phyloP scores from a whole-genome alignment of 1,284 basidiomycete species.

The Apiotrichum sp. region DNA sequence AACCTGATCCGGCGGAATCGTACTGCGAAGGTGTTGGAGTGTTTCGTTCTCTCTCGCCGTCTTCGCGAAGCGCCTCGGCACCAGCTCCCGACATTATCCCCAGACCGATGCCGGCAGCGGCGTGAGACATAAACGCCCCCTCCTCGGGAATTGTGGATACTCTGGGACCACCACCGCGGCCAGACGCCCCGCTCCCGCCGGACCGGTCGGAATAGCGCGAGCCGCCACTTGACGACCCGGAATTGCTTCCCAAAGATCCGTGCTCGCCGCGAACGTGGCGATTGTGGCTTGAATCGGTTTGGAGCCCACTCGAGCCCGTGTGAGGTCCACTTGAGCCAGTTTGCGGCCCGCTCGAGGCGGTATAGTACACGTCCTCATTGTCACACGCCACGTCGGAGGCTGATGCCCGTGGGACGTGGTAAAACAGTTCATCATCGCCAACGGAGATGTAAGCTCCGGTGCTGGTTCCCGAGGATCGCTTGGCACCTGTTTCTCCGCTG shows the following conservation, averaged over 20 bases:
- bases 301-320: background rate
- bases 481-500: background rate
- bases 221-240: background rate
- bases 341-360: slow-evolving; percentile 3
- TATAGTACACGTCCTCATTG: slow-evolving; percentile 8
- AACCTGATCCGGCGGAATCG: slow-evolving; percentile 11
- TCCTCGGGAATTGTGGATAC: slow-evolving; percentile 13
- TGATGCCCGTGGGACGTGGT: slow-evolving; percentile 1
- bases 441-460: slow-evolving; percentile 8
- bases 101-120: background rate
- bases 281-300: background rate
- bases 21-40: slow-evolving; percentile 1
- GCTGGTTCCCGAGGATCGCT: background rate
- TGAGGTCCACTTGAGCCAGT: background rate
- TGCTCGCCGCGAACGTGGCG: background rate
- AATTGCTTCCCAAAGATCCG: slow-evolving; percentile 2
- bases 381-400: background rate
- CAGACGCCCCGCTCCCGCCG: background rate
- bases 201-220: background rate
- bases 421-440: slow-evolving; percentile 16
- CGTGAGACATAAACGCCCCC: background rate
- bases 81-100: background rate
- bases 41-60: background rate
- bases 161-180: background rate
- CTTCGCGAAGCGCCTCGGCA: background rate